These are phyloP conservation scores for Nasturtium officinale DNA, from an alignment of 345 rosid genomes.

Conservation along the genomic window DNA sequence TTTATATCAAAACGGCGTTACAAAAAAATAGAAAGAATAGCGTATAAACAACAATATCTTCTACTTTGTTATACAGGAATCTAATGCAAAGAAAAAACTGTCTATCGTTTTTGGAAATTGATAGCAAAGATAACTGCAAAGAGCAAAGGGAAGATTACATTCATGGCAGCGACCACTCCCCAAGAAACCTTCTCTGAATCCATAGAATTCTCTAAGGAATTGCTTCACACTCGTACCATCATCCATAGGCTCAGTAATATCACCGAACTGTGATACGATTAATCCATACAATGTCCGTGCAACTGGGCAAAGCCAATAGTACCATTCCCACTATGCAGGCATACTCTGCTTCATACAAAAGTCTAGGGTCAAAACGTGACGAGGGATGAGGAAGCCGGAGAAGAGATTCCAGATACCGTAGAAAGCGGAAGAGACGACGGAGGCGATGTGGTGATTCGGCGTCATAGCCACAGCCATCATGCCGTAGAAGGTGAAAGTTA, in stretches of 20 bases:
- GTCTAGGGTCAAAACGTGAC: constrained; percentile 29
- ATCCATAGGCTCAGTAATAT: constrained; percentile 43
- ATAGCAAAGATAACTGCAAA: constrained; percentile 76
- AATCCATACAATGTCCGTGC: constrained; percentile 59
- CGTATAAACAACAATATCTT: not conserved
- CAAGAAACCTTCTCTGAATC: constrained; percentile 57
- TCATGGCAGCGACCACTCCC: constrained; percentile 58
- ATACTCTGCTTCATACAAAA: constrained; percentile 40
- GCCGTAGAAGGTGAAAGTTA: constrained; percentile 72
- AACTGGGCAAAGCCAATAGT: constrained; percentile 54
- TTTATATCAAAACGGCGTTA: constrained; percentile 25
- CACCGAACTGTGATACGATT: constrained; percentile 51
- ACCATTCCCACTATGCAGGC: constrained; percentile 61
- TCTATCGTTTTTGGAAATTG: constrained; percentile 72
- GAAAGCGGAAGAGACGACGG: constrained; percentile 57
- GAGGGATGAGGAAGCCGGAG: constrained; percentile 66
- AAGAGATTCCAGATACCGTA: constrained; percentile 62
- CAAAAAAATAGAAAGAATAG: constrained; percentile 12
- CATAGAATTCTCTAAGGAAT: constrained; percentile 59
- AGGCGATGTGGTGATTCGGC: constrained; percentile 62
- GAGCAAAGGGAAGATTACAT: constrained; percentile 52
- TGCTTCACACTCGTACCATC: constrained; percentile 57
- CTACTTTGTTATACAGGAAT: constrained; percentile 7
- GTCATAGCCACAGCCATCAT: constrained; percentile 75
- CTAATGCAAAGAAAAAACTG: not conserved